Percentiles rank a stretch among this genome's conserved stretches.
phyloP scores from a whole-genome alignment of 768 basidiomycete species.

The Collybiopsis luxurians region DNA sequence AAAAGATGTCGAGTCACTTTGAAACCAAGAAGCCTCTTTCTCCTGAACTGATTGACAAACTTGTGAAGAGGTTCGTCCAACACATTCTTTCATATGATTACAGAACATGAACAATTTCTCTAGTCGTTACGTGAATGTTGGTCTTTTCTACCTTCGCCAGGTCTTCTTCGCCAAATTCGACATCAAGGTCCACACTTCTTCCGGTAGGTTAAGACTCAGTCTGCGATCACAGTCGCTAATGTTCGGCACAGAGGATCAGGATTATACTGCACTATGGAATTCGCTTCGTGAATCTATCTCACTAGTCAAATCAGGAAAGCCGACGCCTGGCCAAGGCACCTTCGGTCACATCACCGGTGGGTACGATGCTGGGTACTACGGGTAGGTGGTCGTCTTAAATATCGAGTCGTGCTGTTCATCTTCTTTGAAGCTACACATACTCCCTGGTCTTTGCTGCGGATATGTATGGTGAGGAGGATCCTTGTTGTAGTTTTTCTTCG shows the following conservation, averaged over 20 bases:
- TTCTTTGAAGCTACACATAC: slow-evolving; percentile 53
- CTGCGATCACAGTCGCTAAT: background rate
- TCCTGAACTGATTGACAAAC: slow-evolving; percentile 70
- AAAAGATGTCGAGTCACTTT: slow-evolving; percentile 79
- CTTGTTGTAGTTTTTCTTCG: background rate
- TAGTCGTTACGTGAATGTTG: slow-evolving; percentile 78
- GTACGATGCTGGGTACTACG: slow-evolving; percentile 71
- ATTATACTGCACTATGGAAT: slow-evolving; percentile 83
- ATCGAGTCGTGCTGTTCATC: background rate
- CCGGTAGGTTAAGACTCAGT: slow-evolving; percentile 38
- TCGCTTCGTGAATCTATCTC: slow-evolving; percentile 66
- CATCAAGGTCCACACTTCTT: slow-evolving; percentile 69
- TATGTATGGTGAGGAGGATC: slow-evolving; percentile 43
- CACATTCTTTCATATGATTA: background rate
- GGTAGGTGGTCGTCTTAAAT: slow-evolving; percentile 25
- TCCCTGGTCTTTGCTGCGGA: slow-evolving; percentile 64
- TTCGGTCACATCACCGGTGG: slow-evolving; percentile 80
- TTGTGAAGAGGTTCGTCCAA: slow-evolving; percentile 64
- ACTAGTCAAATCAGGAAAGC: slow-evolving; percentile 59
- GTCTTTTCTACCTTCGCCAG: slow-evolving; percentile 79
- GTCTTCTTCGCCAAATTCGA: slow-evolving; percentile 84
- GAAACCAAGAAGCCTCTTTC: slow-evolving; percentile 70
- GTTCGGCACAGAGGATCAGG: slow-evolving; percentile 43
- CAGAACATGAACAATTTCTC: too few relatives aligned
- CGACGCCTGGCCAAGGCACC: slow-evolving; percentile 65